phyloP scores from a whole-genome alignment of 2,329 filamentous ascomycete genomes.

The Aspergillus sp. region DNA sequence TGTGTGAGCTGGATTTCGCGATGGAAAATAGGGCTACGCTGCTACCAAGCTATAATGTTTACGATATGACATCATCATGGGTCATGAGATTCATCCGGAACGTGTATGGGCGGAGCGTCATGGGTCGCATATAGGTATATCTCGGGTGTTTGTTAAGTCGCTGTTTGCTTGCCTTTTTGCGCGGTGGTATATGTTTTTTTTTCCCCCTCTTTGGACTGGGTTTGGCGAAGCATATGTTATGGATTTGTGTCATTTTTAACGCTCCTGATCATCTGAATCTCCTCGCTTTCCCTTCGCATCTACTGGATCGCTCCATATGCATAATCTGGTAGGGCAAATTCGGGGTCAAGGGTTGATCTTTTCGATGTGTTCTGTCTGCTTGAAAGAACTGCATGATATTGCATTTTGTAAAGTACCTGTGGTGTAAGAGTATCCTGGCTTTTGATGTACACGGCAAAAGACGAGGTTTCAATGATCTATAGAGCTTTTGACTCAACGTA shows the following conservation, averaged over 20 bases:
- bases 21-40: neutral
- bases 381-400: neutral
- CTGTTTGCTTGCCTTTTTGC: slow-evolving; percentile 1
- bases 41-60: slow-evolving; percentile 1
- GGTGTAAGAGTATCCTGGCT: neutral
- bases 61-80: slow-evolving; percentile 2
- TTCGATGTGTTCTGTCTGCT: neutral
- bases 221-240: slow-evolving; percentile 18
- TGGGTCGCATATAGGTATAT: slow-evolving; percentile 3
- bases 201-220: slow-evolving; percentile 16
- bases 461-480: neutral
- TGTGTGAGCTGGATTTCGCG: slow-evolving; percentile 13
- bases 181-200: slow-evolving; percentile 1
- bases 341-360: neutral
- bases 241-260: slow-evolving; percentile 12
- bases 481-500: too few relatives aligned
- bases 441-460: neutral
- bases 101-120: slow-evolving; percentile 4
- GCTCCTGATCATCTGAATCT: slow-evolving; percentile 1
- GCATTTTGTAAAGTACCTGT: neutral
- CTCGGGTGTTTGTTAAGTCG: slow-evolving; percentile 3
- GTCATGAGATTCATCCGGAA: slow-evolving; percentile 7
- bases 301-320: neutral
- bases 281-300: neutral
- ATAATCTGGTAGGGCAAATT: neutral